Conservation (phyloP, 768 basidiomycete species). For the Crassisporium funariophilum region DNA sequence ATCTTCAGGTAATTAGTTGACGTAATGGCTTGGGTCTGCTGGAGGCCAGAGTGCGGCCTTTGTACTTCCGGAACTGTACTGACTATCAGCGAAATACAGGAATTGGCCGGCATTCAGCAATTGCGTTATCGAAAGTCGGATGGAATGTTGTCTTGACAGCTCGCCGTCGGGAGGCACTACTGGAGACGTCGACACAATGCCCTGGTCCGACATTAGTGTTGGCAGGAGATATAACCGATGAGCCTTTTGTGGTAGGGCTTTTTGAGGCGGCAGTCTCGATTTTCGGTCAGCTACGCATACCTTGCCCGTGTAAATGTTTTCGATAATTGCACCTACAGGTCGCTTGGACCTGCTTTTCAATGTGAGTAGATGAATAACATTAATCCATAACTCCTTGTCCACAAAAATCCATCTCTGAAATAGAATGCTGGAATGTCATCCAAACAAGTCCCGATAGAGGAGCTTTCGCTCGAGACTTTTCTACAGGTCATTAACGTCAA, state of each 20-base stretch:
- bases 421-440: slow-evolving; percentile 77
- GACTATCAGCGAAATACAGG: slow-evolving; percentile 29
- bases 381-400: not conserved
- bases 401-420: not conserved
- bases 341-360: slow-evolving; percentile 81
- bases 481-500: slow-evolving; percentile 71
- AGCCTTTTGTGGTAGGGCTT: slow-evolving; percentile 60
- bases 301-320: slow-evolving; percentile 1
- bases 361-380: slow-evolving; percentile 47
- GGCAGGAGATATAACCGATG: slow-evolving; percentile 66
- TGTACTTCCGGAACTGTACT: not conserved
- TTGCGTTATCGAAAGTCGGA: slow-evolving; percentile 68
- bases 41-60: too few species aligned
- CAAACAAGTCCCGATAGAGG: slow-evolving; percentile 54
- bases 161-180: slow-evolving; percentile 56
- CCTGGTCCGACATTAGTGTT: slow-evolving; percentile 43
- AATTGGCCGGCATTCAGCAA: slow-evolving; percentile 68
- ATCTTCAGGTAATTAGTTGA: slow-evolving; percentile 64
- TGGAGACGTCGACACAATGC: slow-evolving; percentile 55
- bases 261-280: slow-evolving; percentile 54
- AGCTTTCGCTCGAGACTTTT: slow-evolving; percentile 62
- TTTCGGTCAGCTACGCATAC: slow-evolving; percentile 49
- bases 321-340: slow-evolving; percentile 36
- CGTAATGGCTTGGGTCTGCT: too few species aligned
- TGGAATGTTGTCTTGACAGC: slow-evolving; percentile 73